These are phyloP conservation scores for Picea glauca DNA, from an alignment of 75 land plant genomes.

Conservation along the genomic window DNA sequence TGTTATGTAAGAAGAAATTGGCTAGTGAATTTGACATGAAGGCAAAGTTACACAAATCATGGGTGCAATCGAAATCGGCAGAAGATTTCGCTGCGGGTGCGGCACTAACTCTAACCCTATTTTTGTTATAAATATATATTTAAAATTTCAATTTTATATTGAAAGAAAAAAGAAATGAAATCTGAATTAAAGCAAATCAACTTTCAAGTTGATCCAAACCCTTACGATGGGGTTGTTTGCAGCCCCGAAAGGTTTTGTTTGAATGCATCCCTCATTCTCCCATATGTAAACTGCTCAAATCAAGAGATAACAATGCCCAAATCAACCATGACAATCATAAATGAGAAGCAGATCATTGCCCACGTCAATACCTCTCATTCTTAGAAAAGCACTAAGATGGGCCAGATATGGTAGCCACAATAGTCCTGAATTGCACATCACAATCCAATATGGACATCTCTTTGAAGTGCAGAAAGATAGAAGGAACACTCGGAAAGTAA, in stretches of 20 bases:
- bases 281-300: slow-evolving; percentile 47
- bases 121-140: too few relatives aligned
- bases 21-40: too few relatives aligned
- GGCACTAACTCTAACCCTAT: too few relatives aligned
- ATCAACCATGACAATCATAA: slow-evolving; percentile 47
- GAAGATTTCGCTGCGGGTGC: too few relatives aligned
- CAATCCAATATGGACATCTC: slow-evolving; percentile 15
- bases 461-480: slow-evolving; percentile 24
- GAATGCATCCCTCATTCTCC: slow-evolving; percentile 45
- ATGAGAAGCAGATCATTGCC: slow-evolving; percentile 22
- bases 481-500: slow-evolving; percentile 24
- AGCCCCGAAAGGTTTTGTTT: neutral
- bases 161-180: too few relatives aligned
- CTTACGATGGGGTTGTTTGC: slow-evolving; percentile 17
- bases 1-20: too few relatives aligned
- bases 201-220: too few relatives aligned
- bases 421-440: slow-evolving; percentile 24
- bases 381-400: slow-evolving; percentile 35
- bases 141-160: too few relatives aligned
- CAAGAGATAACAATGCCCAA: slow-evolving; percentile 79
- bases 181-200: too few relatives aligned
- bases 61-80: too few relatives aligned
- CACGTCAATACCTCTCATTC: slow-evolving; percentile 14
- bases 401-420: slow-evolving; percentile 13
- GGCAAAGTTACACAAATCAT: too few relatives aligned